Percentiles rank a stretch among this genome's conserved stretches.
phyloP scores from a whole-genome alignment of 441 rosid genomes.

The Flueggea neowawraea region DNA sequence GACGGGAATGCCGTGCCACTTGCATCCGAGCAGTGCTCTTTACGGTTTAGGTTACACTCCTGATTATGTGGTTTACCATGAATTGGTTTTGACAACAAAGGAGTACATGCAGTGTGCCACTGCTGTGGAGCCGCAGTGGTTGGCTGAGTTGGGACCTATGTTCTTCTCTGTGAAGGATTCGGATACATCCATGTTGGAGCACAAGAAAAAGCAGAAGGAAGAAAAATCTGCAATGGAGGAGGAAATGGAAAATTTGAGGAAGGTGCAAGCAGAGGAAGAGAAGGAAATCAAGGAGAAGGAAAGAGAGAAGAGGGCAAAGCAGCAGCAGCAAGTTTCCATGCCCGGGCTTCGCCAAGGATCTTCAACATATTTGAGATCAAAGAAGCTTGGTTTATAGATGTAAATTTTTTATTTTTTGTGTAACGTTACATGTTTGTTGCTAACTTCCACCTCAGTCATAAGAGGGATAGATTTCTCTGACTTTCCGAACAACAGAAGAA shows the following conservation, averaged over 20 bases:
- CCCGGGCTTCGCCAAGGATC: constrained; percentile 60
- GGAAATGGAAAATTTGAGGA: constrained; percentile 90
- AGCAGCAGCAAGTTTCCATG: constrained; percentile 71
- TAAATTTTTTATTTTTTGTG: background rate
- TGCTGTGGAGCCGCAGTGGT: constrained; percentile 92
- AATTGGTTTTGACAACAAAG: constrained; percentile 78
- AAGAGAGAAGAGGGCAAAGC: constrained; percentile 58
- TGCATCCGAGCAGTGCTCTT: constrained; percentile 95
- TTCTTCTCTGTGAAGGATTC: constrained; percentile 95
- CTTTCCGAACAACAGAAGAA: too few species aligned
- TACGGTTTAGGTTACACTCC: constrained; percentile 89
- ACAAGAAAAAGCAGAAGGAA: constrained; percentile 85
- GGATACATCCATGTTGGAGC: constrained; percentile 84
- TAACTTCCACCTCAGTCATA: too few species aligned
- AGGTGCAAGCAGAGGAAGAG: constrained; percentile 64
- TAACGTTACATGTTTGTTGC: too few species aligned
- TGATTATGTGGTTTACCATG: constrained; percentile 90
- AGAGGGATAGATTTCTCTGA: too few species aligned
- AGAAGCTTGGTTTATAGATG: constrained; percentile 66
- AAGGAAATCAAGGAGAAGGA: constrained; percentile 51
- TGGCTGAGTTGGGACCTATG: constrained; percentile 96
- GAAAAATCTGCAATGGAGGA: constrained; percentile 97
- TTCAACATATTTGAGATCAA: constrained; percentile 66
- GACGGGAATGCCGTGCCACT: constrained; percentile 93
- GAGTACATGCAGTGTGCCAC: constrained; percentile 99